Evolutionary conservation across 331 rosid species (phyloP).

Genomic region (Pyrus hybrid): DNA sequence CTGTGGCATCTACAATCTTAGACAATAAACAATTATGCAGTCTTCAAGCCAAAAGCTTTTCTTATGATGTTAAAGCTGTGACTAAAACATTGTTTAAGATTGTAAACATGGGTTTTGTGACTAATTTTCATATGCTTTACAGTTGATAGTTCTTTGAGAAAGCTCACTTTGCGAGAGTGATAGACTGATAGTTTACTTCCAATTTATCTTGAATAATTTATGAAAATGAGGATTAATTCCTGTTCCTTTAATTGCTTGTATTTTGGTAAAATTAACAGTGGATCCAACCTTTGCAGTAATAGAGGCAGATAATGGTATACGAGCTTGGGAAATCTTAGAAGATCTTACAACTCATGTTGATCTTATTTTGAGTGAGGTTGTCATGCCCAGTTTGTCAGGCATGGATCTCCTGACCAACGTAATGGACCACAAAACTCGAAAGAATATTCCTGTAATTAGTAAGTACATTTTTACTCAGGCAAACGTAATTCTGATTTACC

Average conservation of each 20-base stretch:
- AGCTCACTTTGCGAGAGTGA: too few species aligned
- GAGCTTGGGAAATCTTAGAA: slow-evolving; percentile 8
- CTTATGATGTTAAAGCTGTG: not conserved
- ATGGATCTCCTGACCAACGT: slow-evolving; percentile 3
- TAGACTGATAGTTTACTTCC: not conserved
- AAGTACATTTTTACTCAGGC: not conserved
- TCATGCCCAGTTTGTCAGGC: slow-evolving; percentile 13
- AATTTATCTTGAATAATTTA: not conserved
- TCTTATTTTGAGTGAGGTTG: slow-evolving; percentile 17
- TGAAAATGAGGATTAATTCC: not conserved
- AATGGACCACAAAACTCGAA: not conserved
- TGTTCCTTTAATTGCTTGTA: not conserved
- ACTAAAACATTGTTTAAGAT: not conserved
- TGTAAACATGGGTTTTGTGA: not conserved
- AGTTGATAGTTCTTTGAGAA: too few species aligned
- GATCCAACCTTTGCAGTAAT: slow-evolving; percentile 6
- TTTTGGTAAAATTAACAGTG: not conserved
- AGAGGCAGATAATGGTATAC: slow-evolving; percentile 1
- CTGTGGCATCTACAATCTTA: not conserved
- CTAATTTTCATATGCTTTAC: not conserved
- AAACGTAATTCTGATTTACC: not conserved
- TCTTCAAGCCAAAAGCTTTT: not conserved
- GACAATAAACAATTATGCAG: not conserved
- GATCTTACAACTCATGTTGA: slow-evolving; percentile 9
- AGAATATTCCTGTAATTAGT: slow-evolving; percentile 16